Percentiles rank a stretch among this genome's conserved stretches.
phyloP scores from a whole-genome alignment of 106 monocot genomes.

The Dendrobium chrysotoxum region DNA sequence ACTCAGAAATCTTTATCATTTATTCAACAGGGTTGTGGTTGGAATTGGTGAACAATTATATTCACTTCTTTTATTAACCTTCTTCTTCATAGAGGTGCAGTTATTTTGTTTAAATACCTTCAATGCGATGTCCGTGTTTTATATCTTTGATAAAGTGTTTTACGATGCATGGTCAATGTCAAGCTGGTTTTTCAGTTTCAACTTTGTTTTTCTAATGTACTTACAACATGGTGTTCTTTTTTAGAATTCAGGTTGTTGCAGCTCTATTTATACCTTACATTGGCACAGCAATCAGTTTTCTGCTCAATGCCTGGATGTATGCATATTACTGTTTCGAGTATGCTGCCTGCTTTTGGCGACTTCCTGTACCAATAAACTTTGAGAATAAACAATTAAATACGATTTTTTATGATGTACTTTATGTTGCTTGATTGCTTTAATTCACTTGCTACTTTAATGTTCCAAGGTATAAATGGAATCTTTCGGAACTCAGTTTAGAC shows the following conservation, averaged over 20 bases:
- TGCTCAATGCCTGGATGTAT: constrained; percentile 96
- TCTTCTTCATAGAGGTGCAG: constrained; percentile 94
- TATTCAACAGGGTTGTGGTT: constrained; percentile 49
- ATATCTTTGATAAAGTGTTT: not conserved
- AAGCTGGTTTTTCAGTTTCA: constrained; percentile 1
- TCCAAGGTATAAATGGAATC: constrained; percentile 93
- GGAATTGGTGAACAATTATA: constrained; percentile 92
- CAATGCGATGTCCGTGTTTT: not conserved
- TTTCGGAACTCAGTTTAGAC: constrained; percentile 64
- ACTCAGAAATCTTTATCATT: not conserved
- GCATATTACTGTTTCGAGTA: constrained; percentile 98
- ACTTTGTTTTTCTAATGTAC: constrained; percentile 1
- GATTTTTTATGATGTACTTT: not conserved
- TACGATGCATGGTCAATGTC: constrained; percentile 1
- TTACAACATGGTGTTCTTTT: not conserved
- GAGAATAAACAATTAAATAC: not conserved
- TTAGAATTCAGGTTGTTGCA: constrained; percentile 57
- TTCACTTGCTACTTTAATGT: not conserved
- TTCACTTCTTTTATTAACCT: constrained; percentile 64
- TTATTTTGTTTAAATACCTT: constrained; percentile 18
- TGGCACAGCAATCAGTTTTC: constrained; percentile 76
- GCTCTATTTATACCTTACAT: constrained; percentile 69
- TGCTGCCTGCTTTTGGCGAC: constrained; percentile 14
- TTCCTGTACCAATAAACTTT: not conserved
- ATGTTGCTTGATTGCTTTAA: not conserved